phyloP scores from a whole-genome alignment of 108 stramenopile genomes.

The Pseudonitzschia multistriata region DNA sequence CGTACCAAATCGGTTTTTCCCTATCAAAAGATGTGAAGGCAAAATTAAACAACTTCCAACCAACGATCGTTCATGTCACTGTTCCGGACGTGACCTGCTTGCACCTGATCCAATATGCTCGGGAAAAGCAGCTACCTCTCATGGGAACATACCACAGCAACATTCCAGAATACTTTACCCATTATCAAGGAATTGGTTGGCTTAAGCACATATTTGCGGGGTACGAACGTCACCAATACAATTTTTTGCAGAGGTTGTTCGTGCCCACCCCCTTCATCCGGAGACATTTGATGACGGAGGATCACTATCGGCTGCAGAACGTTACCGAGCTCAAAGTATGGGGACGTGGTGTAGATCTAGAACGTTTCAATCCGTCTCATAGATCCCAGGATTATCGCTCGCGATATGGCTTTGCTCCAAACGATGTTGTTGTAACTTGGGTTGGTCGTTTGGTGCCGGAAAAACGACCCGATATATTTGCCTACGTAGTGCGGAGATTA shows the following conservation, averaged over 20 bases:
- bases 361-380: slow-evolving; percentile 57
- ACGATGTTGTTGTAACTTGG: slow-evolving; percentile 60
- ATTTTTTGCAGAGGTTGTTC: slow-evolving; percentile 53
- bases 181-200: slow-evolving; percentile 49
- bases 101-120: slow-evolving; percentile 51
- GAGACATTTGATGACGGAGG: slow-evolving; percentile 24
- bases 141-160: slow-evolving; percentile 76
- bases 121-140: slow-evolving; percentile 43
- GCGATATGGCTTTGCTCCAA: slow-evolving; percentile 47
- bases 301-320: slow-evolving; percentile 41
- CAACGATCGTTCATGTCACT: slow-evolving; percentile 56
- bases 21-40: slow-evolving; percentile 24
- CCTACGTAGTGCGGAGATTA: slow-evolving; percentile 43
- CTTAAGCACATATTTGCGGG: slow-evolving; percentile 46
- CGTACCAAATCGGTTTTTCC: slow-evolving; percentile 50
- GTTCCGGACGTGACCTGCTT: slow-evolving; percentile 51
- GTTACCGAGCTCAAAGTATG: slow-evolving; percentile 58
- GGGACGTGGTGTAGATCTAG: slow-evolving; percentile 73
- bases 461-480: slow-evolving; percentile 67
- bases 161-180: slow-evolving; percentile 64
- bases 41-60: slow-evolving; percentile 48
- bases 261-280: slow-evolving; percentile 67
- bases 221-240: slow-evolving; percentile 57
- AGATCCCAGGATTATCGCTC: slow-evolving; percentile 46
- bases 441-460: slow-evolving; percentile 75